phyloP scores from a whole-genome alignment of 2,329 filamentous ascomycete species.

The Diaporthe destruens region DNA sequence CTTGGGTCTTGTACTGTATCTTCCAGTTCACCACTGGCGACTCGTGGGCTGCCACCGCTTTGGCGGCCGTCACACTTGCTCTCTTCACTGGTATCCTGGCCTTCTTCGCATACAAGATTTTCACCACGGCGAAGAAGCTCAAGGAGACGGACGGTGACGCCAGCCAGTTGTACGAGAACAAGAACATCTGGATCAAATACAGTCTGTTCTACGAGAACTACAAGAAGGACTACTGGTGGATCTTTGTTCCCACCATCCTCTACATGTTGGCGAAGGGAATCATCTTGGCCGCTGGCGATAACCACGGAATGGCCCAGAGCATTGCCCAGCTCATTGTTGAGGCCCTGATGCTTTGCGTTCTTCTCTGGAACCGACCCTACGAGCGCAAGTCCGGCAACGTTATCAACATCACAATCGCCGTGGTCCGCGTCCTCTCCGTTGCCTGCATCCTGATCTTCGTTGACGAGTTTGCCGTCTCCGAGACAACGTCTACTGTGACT shows the following conservation, averaged over 20 bases:
- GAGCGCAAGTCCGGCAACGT: constrained; percentile 88
- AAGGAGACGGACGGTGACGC: constrained; percentile 82
- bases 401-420: constrained; percentile 93
- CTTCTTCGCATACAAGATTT: constrained; percentile 90
- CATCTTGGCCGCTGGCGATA: constrained; percentile 86
- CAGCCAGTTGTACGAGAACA: constrained; percentile 84
- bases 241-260: constrained; percentile 89
- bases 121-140: constrained; percentile 77
- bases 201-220: constrained; percentile 97
- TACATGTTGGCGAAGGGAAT: constrained; percentile 93
- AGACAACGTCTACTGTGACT: constrained; percentile 94
- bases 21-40: constrained; percentile 95
- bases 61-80: constrained; percentile 84
- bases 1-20: constrained; percentile 96
- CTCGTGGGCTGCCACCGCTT: constrained; percentile 89
- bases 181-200: constrained; percentile 93
- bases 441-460: constrained; percentile 93
- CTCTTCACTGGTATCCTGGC: constrained; percentile 85
- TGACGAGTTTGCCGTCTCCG: constrained; percentile 87
- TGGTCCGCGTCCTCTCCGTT: constrained; percentile 89
- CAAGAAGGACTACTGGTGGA: constrained; percentile 96
- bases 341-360: constrained; percentile 79
- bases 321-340: constrained; percentile 86
- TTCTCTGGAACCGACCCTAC: constrained; percentile 89
- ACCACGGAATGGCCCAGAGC: constrained; percentile 85